Evolutionary conservation across 2,329 filamentous ascomycete genomes (phyloP), one percentile per base, ranked within the genome.

Genomic region (Phaeophleospora eucalypticola): DNA sequence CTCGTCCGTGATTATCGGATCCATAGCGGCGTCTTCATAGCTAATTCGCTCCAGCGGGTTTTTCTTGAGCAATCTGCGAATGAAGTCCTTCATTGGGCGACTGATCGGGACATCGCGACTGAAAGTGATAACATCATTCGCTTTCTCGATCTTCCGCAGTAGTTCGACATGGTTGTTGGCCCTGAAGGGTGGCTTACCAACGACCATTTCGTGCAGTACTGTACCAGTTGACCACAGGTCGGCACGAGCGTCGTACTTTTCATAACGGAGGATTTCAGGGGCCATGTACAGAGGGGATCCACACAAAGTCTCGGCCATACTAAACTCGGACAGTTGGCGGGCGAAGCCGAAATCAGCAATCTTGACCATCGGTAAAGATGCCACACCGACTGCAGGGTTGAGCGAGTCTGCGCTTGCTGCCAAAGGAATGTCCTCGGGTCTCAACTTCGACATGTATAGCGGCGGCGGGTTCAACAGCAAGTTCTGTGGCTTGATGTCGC

Each of bases 271-370:
- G 54, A 98, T 98, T 71, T 98, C 93, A 3, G 93, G 93, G 0
- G 93, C 93, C 93, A 98, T 98, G 72, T 98, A 98, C 19, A 98
- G 75, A 8, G 93, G 93, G 10, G 93, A 97, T 15, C 93, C 93
- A 67, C 93, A 98, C 0, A 98, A 80, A 0, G 93, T 98, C 67
- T 98, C 93, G 9, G 93, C 93, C 53, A 98, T 78, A 4, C 90
- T 91, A 0, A 91, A 95, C 6, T 87, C 83, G 2, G 93, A 91
- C 40, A 98, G 73, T 45, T 94, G 89, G 46, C 93, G 83, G 46
- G 93, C 93, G 65, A 98, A 98, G n/a, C 93, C 93, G 64, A 98
- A 98, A 71, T 98, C 93, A 47, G 93, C 93, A 59, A 98, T 84
- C 72, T 98, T 98, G 50, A 98, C 80, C 85, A 97, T 94, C 3